Percentiles rank a stretch among this genome's conserved stretches.
Evolutionary conservation across 176 grass and related monocot species (phyloP).

Genomic region (Hordeum vulgare): DNA sequence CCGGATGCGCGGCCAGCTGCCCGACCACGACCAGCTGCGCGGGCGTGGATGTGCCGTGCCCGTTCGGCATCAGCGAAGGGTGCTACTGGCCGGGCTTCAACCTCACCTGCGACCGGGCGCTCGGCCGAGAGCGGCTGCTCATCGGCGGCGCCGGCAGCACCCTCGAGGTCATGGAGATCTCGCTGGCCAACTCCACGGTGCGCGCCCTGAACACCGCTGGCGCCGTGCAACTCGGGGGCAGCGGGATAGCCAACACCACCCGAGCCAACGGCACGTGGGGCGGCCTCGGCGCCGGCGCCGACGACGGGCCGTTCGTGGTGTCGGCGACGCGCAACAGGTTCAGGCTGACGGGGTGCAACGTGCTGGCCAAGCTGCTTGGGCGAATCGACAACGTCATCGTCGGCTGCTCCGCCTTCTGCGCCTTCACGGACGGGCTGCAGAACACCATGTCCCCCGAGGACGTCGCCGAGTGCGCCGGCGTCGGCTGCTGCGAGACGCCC

Average conservation of each 20-base stretch:
- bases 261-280: background rate
- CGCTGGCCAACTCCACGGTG: background rate
- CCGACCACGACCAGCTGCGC: conserved; percentile 2
- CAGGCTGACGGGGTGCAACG: conserved; percentile 4
- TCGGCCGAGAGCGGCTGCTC: background rate
- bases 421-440: background rate
- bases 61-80: background rate
- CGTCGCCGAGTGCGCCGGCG: background rate
- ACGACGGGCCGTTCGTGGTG: background rate
- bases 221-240: background rate
- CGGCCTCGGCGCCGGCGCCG: background rate
- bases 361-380: background rate
- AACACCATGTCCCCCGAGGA: too few relatives aligned
- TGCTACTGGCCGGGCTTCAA: conserved; percentile 9
- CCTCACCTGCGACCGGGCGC: conserved; percentile 10
- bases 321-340: background rate
- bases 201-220: background rate
- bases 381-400: background rate
- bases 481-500: conserved; percentile 15
- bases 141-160: background rate
- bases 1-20: background rate
- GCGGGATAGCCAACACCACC: too few relatives aligned
- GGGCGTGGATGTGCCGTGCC: background rate
- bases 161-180: background rate
- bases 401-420: conserved; percentile 25